These are phyloP conservation scores for Salisapilia sapeloensis DNA, from an alignment of 352 stramenopile species.

Conservation along the genomic window DNA sequence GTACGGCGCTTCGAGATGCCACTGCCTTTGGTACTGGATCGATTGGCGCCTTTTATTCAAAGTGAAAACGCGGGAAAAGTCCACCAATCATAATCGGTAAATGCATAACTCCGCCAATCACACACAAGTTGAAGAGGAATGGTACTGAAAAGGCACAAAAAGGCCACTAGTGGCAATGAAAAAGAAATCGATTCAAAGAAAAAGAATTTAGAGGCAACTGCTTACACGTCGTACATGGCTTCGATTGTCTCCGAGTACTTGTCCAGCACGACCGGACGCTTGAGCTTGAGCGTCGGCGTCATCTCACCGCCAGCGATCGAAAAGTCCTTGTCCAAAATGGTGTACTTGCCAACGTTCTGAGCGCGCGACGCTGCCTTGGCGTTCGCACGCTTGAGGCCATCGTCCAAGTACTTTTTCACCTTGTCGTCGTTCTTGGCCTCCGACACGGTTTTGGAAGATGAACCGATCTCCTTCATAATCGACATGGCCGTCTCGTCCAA, in stretches of 20 bases:
- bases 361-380: constrained; percentile 51
- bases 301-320: constrained; percentile 82
- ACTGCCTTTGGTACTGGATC: too few species aligned
- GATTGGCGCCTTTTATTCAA: too few species aligned
- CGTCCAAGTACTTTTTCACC: constrained; percentile 56
- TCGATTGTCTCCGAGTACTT: constrained; percentile 87
- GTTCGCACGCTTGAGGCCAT: constrained; percentile 68
- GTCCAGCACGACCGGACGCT: constrained; percentile 83
- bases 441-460: constrained; percentile 37
- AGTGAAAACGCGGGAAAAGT: too few species aligned
- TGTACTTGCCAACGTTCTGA: constrained; percentile 78
- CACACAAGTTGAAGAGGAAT: too few species aligned
- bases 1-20: too few species aligned
- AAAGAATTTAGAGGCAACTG: background rate
- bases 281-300: constrained; percentile 94
- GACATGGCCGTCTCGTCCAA: constrained; percentile 49
- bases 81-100: too few species aligned
- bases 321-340: constrained; percentile 82
- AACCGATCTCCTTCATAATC: constrained; percentile 45
- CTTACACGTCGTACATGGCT: constrained; percentile 78
- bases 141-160: too few species aligned
- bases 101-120: too few species aligned
- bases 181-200: too few species aligned
- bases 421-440: constrained; percentile 62
- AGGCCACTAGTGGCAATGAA: too few species aligned